phyloP scores from a whole-genome alignment of 2,329 filamentous ascomycete species.

The Calonectria ilicicola region DNA sequence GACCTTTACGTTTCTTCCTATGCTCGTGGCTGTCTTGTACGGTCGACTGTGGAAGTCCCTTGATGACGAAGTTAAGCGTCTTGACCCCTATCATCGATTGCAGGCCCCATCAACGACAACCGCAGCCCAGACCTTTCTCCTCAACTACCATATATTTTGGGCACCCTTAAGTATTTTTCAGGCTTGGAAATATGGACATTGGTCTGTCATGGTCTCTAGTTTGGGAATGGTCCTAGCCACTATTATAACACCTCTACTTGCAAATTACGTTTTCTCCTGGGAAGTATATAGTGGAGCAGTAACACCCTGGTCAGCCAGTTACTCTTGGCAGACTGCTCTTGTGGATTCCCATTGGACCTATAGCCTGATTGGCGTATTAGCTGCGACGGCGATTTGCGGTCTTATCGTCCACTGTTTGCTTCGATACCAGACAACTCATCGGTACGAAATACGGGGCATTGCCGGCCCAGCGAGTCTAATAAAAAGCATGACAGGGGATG shows the following conservation, averaged over 20 bases:
- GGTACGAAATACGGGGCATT: background rate
- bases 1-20: background rate
- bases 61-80: background rate
- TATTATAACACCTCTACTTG: background rate
- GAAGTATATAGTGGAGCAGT: background rate
- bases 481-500: background rate
- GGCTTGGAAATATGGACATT: background rate
- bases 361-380: background rate
- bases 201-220: background rate
- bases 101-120: background rate
- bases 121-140: background rate
- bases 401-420: background rate
- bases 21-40: background rate
- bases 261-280: background rate
- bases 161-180: background rate
- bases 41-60: background rate
- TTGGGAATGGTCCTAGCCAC: background rate
- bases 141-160: background rate
- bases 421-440: background rate
- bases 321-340: background rate
- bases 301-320: background rate
- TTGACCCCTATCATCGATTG: background rate
- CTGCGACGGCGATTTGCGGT: background rate
- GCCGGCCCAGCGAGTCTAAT: background rate
- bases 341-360: background rate